A percentile compares a stretch with the other conserved stretches of the same genome.
These are phyloP conservation scores for Citrullus amarus DNA, from an alignment of 306 rosid species.

Conservation along the genomic window DNA sequence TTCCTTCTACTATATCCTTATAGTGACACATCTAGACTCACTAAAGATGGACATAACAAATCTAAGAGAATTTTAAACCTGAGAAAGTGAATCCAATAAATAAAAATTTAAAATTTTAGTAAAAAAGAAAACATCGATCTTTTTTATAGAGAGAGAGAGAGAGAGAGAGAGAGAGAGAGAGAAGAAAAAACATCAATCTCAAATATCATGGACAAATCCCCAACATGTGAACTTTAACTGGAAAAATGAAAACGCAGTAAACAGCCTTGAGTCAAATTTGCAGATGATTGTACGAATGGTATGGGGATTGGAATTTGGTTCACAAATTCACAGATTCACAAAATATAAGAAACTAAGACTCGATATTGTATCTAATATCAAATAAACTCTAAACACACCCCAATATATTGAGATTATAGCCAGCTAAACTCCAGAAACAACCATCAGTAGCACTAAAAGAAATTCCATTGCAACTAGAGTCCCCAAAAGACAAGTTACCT, in stretches of 20 bases:
- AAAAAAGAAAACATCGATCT: not conserved
- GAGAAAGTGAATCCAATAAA: not conserved
- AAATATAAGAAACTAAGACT: not conserved
- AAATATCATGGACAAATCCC: not conserved
- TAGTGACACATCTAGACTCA: not conserved
- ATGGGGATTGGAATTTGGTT: not conserved
- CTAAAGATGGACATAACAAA: not conserved
- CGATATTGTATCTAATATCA: not conserved
- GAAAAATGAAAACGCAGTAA: not conserved
- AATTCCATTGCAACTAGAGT: not conserved
- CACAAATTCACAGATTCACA: not conserved
- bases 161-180: not conserved
- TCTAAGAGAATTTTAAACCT: not conserved
- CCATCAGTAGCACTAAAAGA: not conserved
- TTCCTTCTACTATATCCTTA: not conserved
- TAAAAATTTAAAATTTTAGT: no score
- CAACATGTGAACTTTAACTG: not conserved
- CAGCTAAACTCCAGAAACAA: not conserved
- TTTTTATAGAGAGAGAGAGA: not conserved
- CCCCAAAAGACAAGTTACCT: constrained; percentile 37
- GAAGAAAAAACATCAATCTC: not conserved
- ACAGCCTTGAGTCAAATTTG: not conserved
- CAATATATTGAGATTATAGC: not conserved
- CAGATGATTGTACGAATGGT: not conserved
- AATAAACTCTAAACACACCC: not conserved